phyloP scores from a whole-genome alignment of 495 filamentous ascomycete species.

The Halenospora varia region DNA sequence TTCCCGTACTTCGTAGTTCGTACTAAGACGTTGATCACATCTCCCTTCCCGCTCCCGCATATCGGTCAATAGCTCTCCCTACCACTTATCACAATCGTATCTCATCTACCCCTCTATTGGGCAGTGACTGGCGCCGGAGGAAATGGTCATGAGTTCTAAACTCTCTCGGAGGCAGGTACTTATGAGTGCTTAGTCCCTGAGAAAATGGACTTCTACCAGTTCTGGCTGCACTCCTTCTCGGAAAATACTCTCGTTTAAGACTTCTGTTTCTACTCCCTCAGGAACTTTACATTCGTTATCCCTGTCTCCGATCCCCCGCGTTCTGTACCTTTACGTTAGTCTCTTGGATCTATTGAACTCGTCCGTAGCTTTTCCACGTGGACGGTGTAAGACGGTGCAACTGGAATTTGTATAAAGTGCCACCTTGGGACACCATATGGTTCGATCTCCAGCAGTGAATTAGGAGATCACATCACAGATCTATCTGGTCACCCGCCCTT shows the following conservation, averaged over 20 bases:
- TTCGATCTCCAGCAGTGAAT: background rate
- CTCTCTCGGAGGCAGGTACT: background rate
- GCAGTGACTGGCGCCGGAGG: background rate
- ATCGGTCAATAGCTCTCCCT: background rate
- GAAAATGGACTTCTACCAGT: background rate
- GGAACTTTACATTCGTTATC: background rate
- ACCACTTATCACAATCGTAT: background rate
- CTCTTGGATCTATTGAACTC: background rate
- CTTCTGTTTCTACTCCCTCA: background rate
- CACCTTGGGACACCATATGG: background rate
- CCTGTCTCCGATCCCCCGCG: background rate
- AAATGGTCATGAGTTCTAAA: background rate
- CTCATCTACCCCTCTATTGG: background rate
- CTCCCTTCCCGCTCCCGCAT: background rate
- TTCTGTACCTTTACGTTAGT: background rate
- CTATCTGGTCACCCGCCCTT: background rate
- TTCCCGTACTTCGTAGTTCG: no score
- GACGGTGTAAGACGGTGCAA: background rate
- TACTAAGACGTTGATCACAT: no score
- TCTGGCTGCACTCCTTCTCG: background rate
- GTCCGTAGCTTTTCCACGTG: background rate
- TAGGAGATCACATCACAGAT: background rate
- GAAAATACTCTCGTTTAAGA: background rate
- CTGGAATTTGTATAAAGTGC: background rate
- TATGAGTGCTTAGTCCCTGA: background rate